A percentile compares a stretch with the other conserved stretches of the same genome.
phyloP scores from a whole-genome alignment of 306 rosid species.

The Lagenaria siceraria region DNA sequence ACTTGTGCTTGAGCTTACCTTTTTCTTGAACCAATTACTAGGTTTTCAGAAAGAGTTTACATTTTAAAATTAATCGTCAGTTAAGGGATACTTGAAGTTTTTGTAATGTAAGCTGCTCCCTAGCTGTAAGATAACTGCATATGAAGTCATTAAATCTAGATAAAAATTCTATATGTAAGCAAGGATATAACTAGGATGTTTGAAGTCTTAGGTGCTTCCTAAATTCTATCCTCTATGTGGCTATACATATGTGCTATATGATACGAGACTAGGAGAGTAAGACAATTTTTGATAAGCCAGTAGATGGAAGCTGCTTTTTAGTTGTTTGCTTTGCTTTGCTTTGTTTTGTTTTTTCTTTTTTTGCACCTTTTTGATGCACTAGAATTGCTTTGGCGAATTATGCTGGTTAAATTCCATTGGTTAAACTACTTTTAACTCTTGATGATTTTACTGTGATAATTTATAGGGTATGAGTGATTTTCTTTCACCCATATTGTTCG shows the following conservation, averaged over 20 bases:
- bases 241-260: too few relatives aligned
- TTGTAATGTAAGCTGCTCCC: not conserved
- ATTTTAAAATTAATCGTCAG: not conserved
- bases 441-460: conserved; percentile 9
- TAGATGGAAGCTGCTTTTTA: not conserved
- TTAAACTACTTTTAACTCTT: not conserved
- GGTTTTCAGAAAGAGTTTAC: not conserved
- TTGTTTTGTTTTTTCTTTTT: not conserved
- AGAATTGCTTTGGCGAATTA: not conserved
- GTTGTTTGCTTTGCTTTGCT: too few relatives aligned
- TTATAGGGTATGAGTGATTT: conserved; percentile 97
- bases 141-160: not conserved
- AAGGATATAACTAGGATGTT: not conserved
- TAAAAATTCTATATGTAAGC: not conserved
- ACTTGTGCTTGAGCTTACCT: not conserved
- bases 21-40: not conserved
- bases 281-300: not conserved
- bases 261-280: not conserved
- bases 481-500: conserved; percentile 80
- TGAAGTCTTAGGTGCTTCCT: not conserved
- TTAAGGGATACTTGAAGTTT: not conserved
- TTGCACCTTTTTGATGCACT: not conserved
- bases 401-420: not conserved
- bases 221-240: not conserved
- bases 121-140: not conserved